Conservation (phyloP, 2,329 filamentous ascomycete species). For the Apiospora phragmitis region DNA sequence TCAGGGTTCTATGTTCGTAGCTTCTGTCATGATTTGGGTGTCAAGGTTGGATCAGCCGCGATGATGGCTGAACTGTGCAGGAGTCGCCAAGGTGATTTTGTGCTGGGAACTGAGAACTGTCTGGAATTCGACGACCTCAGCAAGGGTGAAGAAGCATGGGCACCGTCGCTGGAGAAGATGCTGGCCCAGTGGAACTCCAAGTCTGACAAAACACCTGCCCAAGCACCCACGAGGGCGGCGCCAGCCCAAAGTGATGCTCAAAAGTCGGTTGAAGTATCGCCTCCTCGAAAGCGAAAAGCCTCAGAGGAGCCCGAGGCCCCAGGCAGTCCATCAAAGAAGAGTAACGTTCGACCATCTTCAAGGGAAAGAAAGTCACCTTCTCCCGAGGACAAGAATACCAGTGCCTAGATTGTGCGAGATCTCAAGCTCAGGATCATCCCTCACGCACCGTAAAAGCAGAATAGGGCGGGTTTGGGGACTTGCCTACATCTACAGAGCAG, state of each 20-base stretch:
- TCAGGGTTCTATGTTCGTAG: conserved; percentile 97
- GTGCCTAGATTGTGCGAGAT: background rate
- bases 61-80: conserved; percentile 85
- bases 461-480: background rate
- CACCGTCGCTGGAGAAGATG: conserved; percentile 64
- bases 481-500: background rate
- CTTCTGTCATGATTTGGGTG: conserved; percentile 87
- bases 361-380: conserved; percentile 9
- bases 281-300: conserved; percentile 16
- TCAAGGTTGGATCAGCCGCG: conserved; percentile 76
- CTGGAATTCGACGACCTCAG: conserved; percentile 77
- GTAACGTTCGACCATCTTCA: background rate
- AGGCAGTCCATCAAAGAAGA: background rate
- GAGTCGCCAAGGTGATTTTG: conserved; percentile 79
- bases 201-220: background rate
- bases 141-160: conserved; percentile 80
- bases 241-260: conserved; percentile 9
- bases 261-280: conserved; percentile 13
- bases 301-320: conserved; percentile 12
- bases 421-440: background rate
- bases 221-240: conserved; percentile 7
- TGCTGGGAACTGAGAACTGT: conserved; percentile 68
- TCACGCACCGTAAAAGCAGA: background rate
- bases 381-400: conserved; percentile 1
- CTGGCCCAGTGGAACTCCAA: conserved; percentile 42